Evolutionary conservation across 2,329 filamentous ascomycete genomes (phyloP).

Genomic region (Aspergillus sp.): DNA sequence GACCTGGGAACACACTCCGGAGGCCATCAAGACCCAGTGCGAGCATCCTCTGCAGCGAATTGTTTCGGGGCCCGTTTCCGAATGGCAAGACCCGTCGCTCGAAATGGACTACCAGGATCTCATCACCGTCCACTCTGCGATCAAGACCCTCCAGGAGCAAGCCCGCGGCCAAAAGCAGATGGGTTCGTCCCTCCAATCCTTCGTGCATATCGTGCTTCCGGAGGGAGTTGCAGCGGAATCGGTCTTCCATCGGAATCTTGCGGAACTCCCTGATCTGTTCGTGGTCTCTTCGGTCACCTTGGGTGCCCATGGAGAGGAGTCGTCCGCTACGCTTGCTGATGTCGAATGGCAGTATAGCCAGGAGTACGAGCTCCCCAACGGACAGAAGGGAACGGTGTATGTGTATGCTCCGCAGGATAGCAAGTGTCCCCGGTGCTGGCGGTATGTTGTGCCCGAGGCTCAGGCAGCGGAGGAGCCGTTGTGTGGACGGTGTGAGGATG

Average conservation of each 20-base stretch:
- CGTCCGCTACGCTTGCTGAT: conserved; percentile 23
- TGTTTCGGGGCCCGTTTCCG: conserved; percentile 24
- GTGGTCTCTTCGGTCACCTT: conserved; percentile 65
- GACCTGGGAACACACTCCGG: conserved; percentile 74
- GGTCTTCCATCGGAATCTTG: conserved; percentile 27
- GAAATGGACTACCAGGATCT: conserved; percentile 43
- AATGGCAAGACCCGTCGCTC: conserved; percentile 48
- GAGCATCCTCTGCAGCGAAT: conserved; percentile 45
- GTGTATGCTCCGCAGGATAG: conserved; percentile 49
- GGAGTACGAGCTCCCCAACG: conserved; percentile 37
- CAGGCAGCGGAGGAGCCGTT: conserved; percentile 56
- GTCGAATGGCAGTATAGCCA: conserved; percentile 44
- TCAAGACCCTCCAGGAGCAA: conserved; percentile 73
- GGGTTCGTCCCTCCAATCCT: conserved; percentile 77
- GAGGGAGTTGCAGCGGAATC: conserved; percentile 12
- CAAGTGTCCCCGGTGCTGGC: conserved; percentile 91
- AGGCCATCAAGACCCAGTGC: conserved; percentile 55
- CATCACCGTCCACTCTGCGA: conserved; percentile 56
- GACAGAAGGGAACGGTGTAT: conserved; percentile 32
- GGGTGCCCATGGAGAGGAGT: conserved; percentile 30
- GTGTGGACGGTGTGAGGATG: conserved; percentile 70
- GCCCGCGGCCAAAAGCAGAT: conserved; percentile 69
- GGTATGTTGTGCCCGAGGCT: conserved; percentile 62
- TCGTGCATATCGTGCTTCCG: conserved; percentile 50
- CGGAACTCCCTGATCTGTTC: conserved; percentile 63